Evolutionary conservation across 2,329 filamentous ascomycete species (phyloP).

Genomic region (Epichloe baconii): DNA sequence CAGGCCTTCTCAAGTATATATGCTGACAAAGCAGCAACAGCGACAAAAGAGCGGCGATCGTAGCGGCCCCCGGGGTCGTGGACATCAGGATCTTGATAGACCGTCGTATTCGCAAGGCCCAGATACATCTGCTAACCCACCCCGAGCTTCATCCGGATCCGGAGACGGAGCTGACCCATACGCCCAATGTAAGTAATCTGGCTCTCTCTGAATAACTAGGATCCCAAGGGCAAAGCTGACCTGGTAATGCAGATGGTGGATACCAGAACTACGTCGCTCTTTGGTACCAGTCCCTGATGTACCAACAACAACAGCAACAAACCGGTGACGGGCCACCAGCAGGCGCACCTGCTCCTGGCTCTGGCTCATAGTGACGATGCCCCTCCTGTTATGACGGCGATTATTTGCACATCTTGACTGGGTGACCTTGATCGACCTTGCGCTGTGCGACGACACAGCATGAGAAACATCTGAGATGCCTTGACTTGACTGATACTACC

Average conservation of each 20-base stretch:
- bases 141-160: constrained; percentile 32
- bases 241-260: constrained; percentile 47
- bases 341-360: constrained; percentile 23
- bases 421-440: constrained; percentile 22
- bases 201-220: not conserved
- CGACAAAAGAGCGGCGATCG: constrained; percentile 40
- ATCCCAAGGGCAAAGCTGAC: constrained; percentile 10
- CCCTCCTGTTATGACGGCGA: constrained; percentile 2
- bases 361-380: constrained; percentile 23
- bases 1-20: not conserved
- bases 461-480: constrained; percentile 16
- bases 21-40: constrained; percentile 17
- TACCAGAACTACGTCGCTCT: constrained; percentile 69
- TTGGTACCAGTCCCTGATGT: constrained; percentile 60
- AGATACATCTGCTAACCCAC: constrained; percentile 28
- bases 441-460: constrained; percentile 2
- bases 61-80: constrained; percentile 27
- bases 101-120: constrained; percentile 36
- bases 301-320: constrained; percentile 28
- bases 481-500: constrained; percentile 21
- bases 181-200: constrained; percentile 48
- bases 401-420: constrained; percentile 14
- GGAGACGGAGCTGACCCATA: constrained; percentile 53
- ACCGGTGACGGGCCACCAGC: constrained; percentile 24
- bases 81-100: constrained; percentile 42